phyloP scores from a whole-genome alignment of 495 filamentous ascomycete genomes.

The Aspergillus cavernicola region DNA sequence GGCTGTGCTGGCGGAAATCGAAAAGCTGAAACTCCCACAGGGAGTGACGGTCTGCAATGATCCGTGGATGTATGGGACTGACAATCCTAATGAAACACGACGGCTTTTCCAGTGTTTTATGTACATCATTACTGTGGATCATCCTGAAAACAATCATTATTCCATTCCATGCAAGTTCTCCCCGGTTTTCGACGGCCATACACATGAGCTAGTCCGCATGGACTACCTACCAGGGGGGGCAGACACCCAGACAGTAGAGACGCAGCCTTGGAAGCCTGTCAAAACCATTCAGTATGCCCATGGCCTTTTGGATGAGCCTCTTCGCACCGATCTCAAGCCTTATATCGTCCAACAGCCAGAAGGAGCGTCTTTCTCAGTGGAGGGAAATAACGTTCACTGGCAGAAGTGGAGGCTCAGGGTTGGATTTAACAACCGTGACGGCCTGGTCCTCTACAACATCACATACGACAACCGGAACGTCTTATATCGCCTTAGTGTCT shows the following conservation, averaged over 20 bases:
- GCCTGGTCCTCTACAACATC: constrained; percentile 59
- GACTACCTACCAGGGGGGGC: constrained; percentile 46
- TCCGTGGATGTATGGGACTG: constrained; percentile 46
- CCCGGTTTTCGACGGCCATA: constrained; percentile 66
- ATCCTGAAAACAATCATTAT: constrained; percentile 65
- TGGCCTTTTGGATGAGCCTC: constrained; percentile 33
- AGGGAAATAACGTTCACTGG: constrained; percentile 54
- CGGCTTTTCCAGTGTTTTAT: constrained; percentile 46
- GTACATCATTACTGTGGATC: constrained; percentile 39
- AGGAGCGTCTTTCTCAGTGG: constrained; percentile 62
- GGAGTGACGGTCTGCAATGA: constrained; percentile 44
- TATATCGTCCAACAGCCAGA: constrained; percentile 74
- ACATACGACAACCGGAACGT: constrained; percentile 65
- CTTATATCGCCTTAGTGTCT: constrained; percentile 66
- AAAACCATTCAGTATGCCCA: constrained; percentile 51
- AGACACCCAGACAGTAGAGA: constrained; percentile 24
- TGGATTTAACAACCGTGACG: constrained; percentile 62
- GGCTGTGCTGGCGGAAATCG: constrained; percentile 39
- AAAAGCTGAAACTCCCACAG: constrained; percentile 37
- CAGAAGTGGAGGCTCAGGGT: constrained; percentile 68
- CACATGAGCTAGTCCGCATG: constrained; percentile 57
- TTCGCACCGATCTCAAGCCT: constrained; percentile 65
- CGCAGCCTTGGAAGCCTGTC: constrained; percentile 46
- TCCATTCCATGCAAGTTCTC: constrained; percentile 74
- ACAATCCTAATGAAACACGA: constrained; percentile 31